Base-by-base conservation (phyloP, 768 basidiomycete species). In the Suillus luteus region DNA sequence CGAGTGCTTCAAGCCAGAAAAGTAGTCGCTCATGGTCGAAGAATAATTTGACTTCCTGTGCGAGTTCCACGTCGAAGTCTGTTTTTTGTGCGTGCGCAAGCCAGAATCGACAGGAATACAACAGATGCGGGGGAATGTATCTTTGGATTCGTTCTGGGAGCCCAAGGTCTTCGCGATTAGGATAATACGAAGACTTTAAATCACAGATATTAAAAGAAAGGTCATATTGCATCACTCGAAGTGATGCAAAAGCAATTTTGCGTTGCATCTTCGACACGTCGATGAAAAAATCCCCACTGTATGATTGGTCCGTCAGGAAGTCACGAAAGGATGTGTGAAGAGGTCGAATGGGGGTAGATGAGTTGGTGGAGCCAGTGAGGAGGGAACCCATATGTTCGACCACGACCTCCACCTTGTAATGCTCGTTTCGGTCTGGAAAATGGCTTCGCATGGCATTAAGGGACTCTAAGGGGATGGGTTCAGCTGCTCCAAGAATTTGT, bases 141-240 rank as follows among this genome's bases (percentile, higher is more conserved):
- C 17, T 48, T 22, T 61, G 5, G 7, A 66, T 11, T 19, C 62
- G 59, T 40, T 38, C 59, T 33, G 6, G 24, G 31, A 54, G 35
- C 27, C 27, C 54, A 1, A 19, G 27, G 19, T 77, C 61, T 22
- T 78, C 69, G 17, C 54, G 40, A 62, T 80, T 77, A 10, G 44
- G 65, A 5, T 68, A 24, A 60, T 73, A 71, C 2, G 78, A 79
- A 14, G 70, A 72, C 38, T 69, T 65, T 8, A 80, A 60, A 7
- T 71, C 37, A 65, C 73, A 76, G 33, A 80, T 77, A 61, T 80
- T 77, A 67, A 80, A 80, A 55, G 64, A 63, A 11, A 80, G 70
- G 8, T 64, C 59, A 31, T 61, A 37, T 12, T 72, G 65, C 79
- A 79, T 75, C 17, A 73, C 60, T 5, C 55, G 43, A 8, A 80